Conservation (phyloP, 2,329 filamentous ascomycete genomes). For the Blastomyces silverae region DNA sequence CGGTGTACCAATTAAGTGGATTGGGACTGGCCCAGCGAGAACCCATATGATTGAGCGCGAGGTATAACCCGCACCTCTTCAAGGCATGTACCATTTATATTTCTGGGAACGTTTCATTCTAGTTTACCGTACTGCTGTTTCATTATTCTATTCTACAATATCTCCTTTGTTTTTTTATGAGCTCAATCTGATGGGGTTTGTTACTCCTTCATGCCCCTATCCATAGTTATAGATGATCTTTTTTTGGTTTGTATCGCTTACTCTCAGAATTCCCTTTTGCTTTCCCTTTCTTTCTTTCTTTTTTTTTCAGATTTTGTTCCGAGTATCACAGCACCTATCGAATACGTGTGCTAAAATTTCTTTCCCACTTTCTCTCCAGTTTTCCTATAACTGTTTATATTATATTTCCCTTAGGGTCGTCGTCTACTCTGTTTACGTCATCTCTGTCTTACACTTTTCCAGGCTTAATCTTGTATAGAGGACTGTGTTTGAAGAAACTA, state of each 20-base stretch:
- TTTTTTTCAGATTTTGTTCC: neutral
- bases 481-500: neutral
- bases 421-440: neutral
- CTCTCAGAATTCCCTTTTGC: neutral
- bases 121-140: neutral
- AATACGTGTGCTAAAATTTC: neutral
- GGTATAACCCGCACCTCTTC: neutral
- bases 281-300: neutral
- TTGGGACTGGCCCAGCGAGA: conserved; percentile 55
- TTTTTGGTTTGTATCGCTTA: no score
- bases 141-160: neutral
- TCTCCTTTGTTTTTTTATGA: neutral
- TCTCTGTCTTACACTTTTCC: neutral
- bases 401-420: neutral
- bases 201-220: neutral
- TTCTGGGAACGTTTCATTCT: neutral
- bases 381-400: neutral
- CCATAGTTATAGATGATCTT: conserved; percentile 2
- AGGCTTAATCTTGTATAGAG: neutral
- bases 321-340: neutral
- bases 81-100: neutral
- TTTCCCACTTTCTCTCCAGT: no score
- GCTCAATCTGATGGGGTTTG: neutral
- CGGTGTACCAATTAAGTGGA: conserved; percentile 54
- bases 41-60: conserved; percentile 55